phyloP scores from a whole-genome alignment of 2,329 filamentous ascomycete species.

The Piedraia hortae region DNA sequence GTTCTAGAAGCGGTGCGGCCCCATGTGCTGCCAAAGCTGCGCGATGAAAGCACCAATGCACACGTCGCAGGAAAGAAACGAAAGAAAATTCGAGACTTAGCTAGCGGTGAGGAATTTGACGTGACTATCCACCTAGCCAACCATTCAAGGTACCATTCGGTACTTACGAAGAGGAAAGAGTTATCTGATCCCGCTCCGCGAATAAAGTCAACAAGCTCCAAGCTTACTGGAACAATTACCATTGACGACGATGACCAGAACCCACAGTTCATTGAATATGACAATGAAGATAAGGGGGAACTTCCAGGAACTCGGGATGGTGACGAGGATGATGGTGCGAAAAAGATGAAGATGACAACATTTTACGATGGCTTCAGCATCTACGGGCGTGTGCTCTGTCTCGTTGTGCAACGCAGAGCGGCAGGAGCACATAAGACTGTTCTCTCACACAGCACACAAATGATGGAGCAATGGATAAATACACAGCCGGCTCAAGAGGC shows the following conservation, averaged over 20 bases:
- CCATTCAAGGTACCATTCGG: slow-evolving; percentile 54
- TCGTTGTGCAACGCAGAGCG: slow-evolving; percentile 54
- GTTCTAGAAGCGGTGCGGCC: slow-evolving; percentile 69
- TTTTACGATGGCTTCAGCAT: slow-evolving; percentile 90
- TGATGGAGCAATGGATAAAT: slow-evolving; percentile 16
- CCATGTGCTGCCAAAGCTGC: slow-evolving; percentile 65
- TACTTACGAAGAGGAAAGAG: slow-evolving; percentile 63
- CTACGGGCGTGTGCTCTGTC: slow-evolving; percentile 71
- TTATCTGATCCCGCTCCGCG: slow-evolving; percentile 19
- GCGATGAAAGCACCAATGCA: slow-evolving; percentile 46
- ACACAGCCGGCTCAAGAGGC: slow-evolving; percentile 13
- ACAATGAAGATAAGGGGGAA: slow-evolving; percentile 8
- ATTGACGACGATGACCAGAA: slow-evolving; percentile 10
- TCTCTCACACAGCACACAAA: slow-evolving; percentile 13
- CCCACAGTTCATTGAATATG: slow-evolving; percentile 13
- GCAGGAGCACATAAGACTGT: too few relatives aligned
- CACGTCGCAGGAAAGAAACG: slow-evolving; percentile 33
- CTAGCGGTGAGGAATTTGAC: slow-evolving; percentile 80
- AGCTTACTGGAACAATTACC: slow-evolving; percentile 20
- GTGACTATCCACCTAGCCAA: slow-evolving; percentile 84
- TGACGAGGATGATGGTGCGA: slow-evolving; percentile 41
- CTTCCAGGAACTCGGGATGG: slow-evolving; percentile 3
- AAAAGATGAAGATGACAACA: slow-evolving; percentile 66
- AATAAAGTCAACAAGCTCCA: slow-evolving; percentile 19
- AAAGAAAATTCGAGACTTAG: slow-evolving; percentile 65